Evolutionary conservation across 1,139 yeast species (phyloP), one percentile per base, ranked within the genome.

Genomic region (Diutina mesorugosa): DNA sequence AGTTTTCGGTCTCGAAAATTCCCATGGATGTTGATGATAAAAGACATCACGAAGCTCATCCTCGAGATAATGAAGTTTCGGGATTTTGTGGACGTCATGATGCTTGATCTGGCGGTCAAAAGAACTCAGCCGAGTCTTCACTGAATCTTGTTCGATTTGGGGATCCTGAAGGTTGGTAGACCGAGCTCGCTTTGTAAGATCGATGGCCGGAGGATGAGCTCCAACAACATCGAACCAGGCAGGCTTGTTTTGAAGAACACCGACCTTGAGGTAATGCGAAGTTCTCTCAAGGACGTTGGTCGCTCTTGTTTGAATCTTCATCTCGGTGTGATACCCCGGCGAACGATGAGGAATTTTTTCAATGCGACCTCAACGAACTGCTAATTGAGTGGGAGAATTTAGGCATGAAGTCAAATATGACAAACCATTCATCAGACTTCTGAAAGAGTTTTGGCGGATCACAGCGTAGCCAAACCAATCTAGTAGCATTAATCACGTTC

Each of bases 11-110:
- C 96, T 81, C 2, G 99, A 88, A 59, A 91, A 76, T 71, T 93
- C 99, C 99, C 99, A 93, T 12, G 99, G 99, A 69, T 93, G 99
- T 68, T 91, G 97, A 59, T 83, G 84, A 70, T 85, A 93, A 66
- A 93, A 93, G 38, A 87, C 75, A 56, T 80, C 77, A 72, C 99
- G 82, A 63, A 93, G 72, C 64, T 84, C 81, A 70, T 93, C 99
- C 70, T 93, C 98, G 56, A 87, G 73, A 66, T 83, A 90, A 59
- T 71, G 72, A 64, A 93, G 76, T 62, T 82, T 81, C 55, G 86
- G 85, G 6, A 90, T 79, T 60, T 77, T 73, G 64, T 80, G 80
- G 45, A 73, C 65, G 56, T 65, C 59, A 56, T 68, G 68, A 63
- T 75, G 74, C 55, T 64, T 64, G 54, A 68, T 69, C 28, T 58